Evolutionary conservation across 108 stramenopile genomes (phyloP), one percentile per base, ranked within the genome.

Genomic region (Chaetoceros tenuissimus): DNA sequence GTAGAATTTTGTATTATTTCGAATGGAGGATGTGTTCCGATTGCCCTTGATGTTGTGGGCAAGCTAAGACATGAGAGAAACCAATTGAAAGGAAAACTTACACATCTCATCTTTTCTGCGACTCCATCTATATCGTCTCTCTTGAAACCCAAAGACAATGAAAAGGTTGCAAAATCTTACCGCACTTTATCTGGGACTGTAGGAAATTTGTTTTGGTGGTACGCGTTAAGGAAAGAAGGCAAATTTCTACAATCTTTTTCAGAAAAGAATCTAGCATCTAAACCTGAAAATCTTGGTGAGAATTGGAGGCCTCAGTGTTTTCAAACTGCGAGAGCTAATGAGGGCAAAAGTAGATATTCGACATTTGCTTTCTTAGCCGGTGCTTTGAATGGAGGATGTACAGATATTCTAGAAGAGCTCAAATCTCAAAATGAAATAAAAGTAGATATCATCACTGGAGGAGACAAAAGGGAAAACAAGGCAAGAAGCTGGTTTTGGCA

Each of bases 341-440:
- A 62, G 19, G 74, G 74, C 31, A 49, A 26, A 44, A 65, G 67
- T 24, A 53, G 55, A 21, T 81, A 75, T 53, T 74, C 80, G 3
- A 81, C 80, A 23, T 78, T 81, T 66, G 68, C 80, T 5, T 81
- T 81, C 51, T 62, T 81, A 23, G 77, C 80, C n/a, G 80, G 80
- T 21, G 55, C 71, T 1, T 48, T 81, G 23, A 76, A 75, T 43
- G 80, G 75, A 51, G 80, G 80, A 55, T 75, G 77, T 31, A 5
- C 0, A 16, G 51, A 51, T 10, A 75, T 73, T 46, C 60, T 81
- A 34, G 58, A 64, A 48, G 29, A 57, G 31, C 48, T 77, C 21
- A 55, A 58, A 25, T 45, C 34, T 10, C 5, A 61, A 24, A 31
- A 21, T 10, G 24, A 50, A 34, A 56, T 70, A 10, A 31, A 46